Evolutionary conservation across 2,329 filamentous ascomycete genomes (phyloP).

Genomic region (Aspergillus quadricinctus): DNA sequence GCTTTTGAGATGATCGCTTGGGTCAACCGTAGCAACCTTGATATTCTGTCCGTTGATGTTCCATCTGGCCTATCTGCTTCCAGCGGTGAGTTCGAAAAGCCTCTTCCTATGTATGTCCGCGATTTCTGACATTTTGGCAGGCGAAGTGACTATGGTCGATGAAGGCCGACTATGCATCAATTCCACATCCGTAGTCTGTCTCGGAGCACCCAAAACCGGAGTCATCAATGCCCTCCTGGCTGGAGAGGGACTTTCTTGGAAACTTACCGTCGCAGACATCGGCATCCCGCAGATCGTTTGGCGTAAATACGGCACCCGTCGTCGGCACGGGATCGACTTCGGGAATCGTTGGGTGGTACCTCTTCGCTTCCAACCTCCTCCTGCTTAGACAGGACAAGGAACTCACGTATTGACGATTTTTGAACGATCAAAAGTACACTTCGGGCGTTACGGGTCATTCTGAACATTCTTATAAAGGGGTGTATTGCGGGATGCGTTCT

Average conservation of each 20-base stretch:
- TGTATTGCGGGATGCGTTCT: not conserved
- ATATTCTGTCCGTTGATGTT: conserved; percentile 81
- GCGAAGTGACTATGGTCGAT: conserved; percentile 58
- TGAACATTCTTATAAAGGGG: not conserved
- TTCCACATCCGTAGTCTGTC: conserved; percentile 75
- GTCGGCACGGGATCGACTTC: conserved; percentile 82
- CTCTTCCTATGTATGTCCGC: conserved; percentile 19
- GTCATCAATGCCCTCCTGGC: conserved; percentile 70
- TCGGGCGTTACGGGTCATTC: conserved; percentile 6
- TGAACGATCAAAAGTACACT: conserved; percentile 6
- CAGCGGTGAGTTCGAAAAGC: conserved; percentile 62
- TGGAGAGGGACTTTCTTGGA: conserved; percentile 60
- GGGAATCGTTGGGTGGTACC: conserved; percentile 80
- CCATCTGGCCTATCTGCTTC: conserved; percentile 83
- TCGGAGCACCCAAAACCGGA: conserved; percentile 83
- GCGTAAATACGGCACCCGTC: conserved; percentile 76
- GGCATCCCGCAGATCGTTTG: conserved; percentile 78
- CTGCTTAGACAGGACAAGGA: conserved; percentile 16
- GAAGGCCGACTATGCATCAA: conserved; percentile 75
- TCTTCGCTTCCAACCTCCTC: conserved; percentile 47
- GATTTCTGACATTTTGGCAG: conserved; percentile 27
- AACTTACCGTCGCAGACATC: conserved; percentile 79
- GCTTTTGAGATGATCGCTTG: conserved; percentile 89
- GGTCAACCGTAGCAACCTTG: conserved; percentile 82
- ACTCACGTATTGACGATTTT: conserved; percentile 7